Percentiles rank a stretch among this genome's conserved stretches.
These are phyloP conservation scores for Boletus insuetus DNA, from an alignment of 768 basidiomycete species.

Conservation along the genomic window DNA sequence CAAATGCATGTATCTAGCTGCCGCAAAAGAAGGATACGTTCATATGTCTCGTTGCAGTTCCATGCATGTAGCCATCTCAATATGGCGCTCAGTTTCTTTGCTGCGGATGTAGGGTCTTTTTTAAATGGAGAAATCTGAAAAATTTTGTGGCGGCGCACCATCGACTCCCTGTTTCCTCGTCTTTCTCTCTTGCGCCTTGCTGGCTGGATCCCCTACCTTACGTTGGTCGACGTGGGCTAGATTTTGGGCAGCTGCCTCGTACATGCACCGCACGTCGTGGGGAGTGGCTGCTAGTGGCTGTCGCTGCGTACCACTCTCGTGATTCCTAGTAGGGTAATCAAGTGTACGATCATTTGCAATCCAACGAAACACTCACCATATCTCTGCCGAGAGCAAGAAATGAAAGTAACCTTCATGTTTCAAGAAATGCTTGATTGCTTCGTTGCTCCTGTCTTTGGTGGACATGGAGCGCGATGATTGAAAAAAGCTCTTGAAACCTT, in stretches of 20 bases:
- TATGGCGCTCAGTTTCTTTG: neutral
- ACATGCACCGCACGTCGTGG: no score
- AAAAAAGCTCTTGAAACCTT: neutral
- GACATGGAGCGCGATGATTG: neutral
- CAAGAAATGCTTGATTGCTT: conserved; percentile 6
- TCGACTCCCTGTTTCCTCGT: neutral
- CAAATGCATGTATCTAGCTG: conserved; percentile 12
- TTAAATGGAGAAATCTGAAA: accelerated
- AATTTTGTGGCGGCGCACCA: neutral
- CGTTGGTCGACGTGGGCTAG: no score
- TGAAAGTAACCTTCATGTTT: conserved; percentile 5
- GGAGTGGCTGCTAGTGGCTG: no score
- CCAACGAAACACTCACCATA: conserved; percentile 5
- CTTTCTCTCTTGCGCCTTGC: neutral
- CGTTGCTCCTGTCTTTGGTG: neutral
- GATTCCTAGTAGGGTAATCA: neutral
- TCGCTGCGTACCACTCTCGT: neutral
- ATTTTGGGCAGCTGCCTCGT: no score
- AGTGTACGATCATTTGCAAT: accelerated
- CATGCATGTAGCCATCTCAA: conserved; percentile 6
- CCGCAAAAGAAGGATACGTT: neutral
- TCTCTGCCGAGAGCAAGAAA: conserved; percentile 9
- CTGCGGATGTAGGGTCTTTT: neutral
- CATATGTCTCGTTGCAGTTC: conserved; percentile 1
- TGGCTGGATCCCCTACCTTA: neutral